Evolutionary conservation across 768 basidiomycete species (phyloP).

Genomic region (Pisolithus microcarpus): DNA sequence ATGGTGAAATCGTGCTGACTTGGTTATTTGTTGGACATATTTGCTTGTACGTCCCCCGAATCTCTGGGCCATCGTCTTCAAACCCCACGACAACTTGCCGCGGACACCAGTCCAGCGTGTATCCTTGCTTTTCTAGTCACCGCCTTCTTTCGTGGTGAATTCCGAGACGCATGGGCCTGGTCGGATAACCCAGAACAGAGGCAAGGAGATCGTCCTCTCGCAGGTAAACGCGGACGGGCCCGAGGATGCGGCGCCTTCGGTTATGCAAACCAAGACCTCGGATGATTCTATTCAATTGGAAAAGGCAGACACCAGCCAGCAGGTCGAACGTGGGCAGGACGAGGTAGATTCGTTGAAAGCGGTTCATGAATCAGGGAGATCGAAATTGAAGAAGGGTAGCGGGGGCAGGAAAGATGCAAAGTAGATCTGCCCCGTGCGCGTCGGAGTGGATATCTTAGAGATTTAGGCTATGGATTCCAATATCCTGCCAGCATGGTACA

Average conservation of each 20-base stretch:
- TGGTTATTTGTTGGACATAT: neutral
- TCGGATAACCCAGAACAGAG: constrained; percentile 42
- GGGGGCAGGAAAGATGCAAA: constrained; percentile 15
- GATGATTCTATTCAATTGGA: constrained; percentile 9
- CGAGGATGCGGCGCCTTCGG: neutral
- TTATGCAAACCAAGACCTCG: constrained; percentile 7
- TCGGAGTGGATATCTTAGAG: neutral
- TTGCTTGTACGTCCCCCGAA: neutral
- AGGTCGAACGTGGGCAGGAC: constrained; percentile 1
- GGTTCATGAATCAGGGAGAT: constrained; percentile 1
- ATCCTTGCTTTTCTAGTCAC: constrained; percentile 61
- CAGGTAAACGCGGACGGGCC: no score
- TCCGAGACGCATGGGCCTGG: constrained; percentile 67
- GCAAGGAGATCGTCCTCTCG: constrained; percentile 2
- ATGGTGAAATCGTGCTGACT: neutral
- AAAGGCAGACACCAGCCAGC: constrained; percentile 12
- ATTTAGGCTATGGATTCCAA: no score
- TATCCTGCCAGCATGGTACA: no score
- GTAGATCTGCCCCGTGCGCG: neutral
- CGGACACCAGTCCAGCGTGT: constrained; percentile 56
- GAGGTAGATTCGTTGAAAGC: constrained; percentile 1
- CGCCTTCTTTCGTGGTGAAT: constrained; percentile 58
- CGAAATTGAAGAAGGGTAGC: constrained; percentile 15
- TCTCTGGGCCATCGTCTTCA: neutral
- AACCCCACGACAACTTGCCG: neutral